Percentiles rank a stretch among this genome's conserved stretches.
Conservation (phyloP, 225 moss, liverwort and hornwort species). For the Lunularia cruciata region DNA sequence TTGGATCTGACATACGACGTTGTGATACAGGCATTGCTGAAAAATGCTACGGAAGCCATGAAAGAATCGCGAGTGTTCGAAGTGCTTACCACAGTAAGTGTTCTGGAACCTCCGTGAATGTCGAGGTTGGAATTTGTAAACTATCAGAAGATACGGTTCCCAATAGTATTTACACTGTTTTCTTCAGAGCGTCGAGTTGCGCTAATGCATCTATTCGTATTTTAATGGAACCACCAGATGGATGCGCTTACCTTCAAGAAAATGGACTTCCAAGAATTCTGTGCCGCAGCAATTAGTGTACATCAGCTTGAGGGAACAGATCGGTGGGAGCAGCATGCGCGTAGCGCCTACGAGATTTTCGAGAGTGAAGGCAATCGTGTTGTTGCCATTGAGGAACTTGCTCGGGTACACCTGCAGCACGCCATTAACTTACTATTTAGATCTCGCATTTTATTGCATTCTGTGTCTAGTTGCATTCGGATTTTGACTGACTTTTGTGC, state of each 20-base stretch:
- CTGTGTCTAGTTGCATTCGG: no score
- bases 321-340: constrained; percentile 95
- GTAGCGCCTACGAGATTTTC: constrained; percentile 84
- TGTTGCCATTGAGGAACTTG: constrained; percentile 86
- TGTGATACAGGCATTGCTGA: constrained; percentile 63
- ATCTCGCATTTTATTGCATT: no score
- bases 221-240: no score
- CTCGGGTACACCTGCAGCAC: constrained; percentile 61
- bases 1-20: no score
- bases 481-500: no score
- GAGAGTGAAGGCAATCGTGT: constrained; percentile 88
- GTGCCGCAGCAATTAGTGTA: constrained; percentile 93
- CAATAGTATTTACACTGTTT: not conserved
- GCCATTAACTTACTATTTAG: no score
- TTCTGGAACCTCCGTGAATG: no score
- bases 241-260: constrained; percentile 83
- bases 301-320: constrained; percentile 95
- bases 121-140: no score
- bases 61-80: constrained; percentile 93
- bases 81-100: constrained; percentile 77
- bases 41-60: constrained; percentile 93
- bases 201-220: no score
- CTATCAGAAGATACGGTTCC: no score
- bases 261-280: constrained; percentile 92
- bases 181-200: not conserved